Evolutionary conservation across 2,329 filamentous ascomycete species (phyloP), one percentile per base, ranked within the genome.

Genomic region (Claviceps fusiformis): DNA sequence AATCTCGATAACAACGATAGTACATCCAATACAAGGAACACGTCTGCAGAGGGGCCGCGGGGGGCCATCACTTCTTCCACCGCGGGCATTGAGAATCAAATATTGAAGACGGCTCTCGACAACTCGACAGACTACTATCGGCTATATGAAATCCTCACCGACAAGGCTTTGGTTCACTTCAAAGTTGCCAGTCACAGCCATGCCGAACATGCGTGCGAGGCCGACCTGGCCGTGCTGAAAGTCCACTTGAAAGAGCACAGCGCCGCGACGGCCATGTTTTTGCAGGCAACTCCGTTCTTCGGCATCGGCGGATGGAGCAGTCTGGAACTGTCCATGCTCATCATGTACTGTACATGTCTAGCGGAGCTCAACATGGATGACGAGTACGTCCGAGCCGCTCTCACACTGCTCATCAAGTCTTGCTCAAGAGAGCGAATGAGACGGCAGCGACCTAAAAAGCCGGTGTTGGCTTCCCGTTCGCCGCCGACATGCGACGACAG

Each of bases 161-260:
- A 93, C 62, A 85, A 87, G 58, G 85, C 91, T 3, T 80, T 95
- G 55, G 86, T 87, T 1, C 87, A 95, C 65, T 95, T 88, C 66
- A 83, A 83, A 15, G 81, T 89, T 5, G 89, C 91, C 5, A 86
- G 84, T 55, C 86, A 92, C 59, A 77, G 76, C 0, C 86, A 95
- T 62, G 87, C 89, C 8, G 84, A 87, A 0, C 84, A 95, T 61
- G 79, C 83, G 24, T 83, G 85, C 57, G 81, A 91, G 67, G 86
- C 89, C 10, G 93, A 98, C 68, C 77, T 97, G 49, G 93, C 90
- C 1, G 79, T 93, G 5, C 73, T 96, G 52, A 91, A 92, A 63
- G 93, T 85, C 61, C 81, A 87, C 57, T 75, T 87, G 3, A 79
- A 80, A 27, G 87, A 97, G 60, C 91, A 84, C 64, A 75, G 73